Conservation (phyloP, 2,329 filamentous ascomycete genomes). For the Byssothecium circinans region DNA sequence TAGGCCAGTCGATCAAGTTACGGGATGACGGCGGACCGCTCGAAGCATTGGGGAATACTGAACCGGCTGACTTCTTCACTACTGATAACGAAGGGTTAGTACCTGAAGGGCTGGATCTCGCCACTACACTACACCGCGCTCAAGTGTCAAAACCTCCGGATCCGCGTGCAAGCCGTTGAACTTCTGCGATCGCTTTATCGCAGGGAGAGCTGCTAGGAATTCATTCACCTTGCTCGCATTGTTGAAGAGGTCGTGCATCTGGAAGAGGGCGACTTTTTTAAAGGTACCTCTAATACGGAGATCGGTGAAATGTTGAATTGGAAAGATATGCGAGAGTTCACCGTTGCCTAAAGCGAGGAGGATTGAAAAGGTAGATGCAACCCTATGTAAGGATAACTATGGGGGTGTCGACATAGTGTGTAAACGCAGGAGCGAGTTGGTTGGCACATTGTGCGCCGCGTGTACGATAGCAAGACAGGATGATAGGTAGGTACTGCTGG, state of each 20-base stretch:
- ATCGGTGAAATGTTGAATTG: not conserved
- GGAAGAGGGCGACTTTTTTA: slow-evolving; percentile 3
- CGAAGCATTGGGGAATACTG: not conserved
- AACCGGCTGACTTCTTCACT: not conserved
- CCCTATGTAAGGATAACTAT: not conserved
- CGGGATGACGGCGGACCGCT: not conserved
- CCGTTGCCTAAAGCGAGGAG: slow-evolving; percentile 1
- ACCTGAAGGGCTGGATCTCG: slow-evolving; percentile 44
- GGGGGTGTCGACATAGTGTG: slow-evolving; percentile 2
- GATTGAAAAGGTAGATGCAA: slow-evolving; percentile 4
- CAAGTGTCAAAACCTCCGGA: slow-evolving; percentile 50
- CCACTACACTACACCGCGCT: slow-evolving; percentile 51
- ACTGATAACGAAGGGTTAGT: too few species aligned
- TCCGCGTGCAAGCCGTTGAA: slow-evolving; percentile 46
- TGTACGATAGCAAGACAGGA: not conserved
- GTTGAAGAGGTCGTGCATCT: slow-evolving; percentile 9
- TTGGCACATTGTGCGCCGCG: not conserved
- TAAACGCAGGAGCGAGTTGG: not conserved
- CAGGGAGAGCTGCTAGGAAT: slow-evolving; percentile 3
- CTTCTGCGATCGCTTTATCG: slow-evolving; percentile 24
- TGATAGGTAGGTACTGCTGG: not conserved
- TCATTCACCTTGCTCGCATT: slow-evolving; percentile 43
- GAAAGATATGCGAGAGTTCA: not conserved
- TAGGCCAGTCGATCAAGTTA: slow-evolving; percentile 21
- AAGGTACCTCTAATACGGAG: not conserved